Conservation (phyloP, 805 yeast genomes). For the Lipomyces kockii region DNA sequence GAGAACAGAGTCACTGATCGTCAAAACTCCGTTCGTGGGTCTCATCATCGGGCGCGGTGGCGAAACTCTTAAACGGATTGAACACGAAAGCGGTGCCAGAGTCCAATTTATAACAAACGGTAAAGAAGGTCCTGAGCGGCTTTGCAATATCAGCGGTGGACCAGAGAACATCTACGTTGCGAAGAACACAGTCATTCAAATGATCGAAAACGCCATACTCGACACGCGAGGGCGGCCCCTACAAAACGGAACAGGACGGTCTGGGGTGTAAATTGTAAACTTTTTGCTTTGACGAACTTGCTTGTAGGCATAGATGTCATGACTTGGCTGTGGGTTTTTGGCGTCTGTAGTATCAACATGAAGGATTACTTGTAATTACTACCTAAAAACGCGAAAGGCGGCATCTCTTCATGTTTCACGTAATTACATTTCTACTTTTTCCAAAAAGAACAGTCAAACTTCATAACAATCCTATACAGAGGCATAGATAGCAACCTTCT, state of each 20-base stretch:
- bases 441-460: neutral
- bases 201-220: constrained; percentile 32
- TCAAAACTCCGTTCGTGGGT: constrained; percentile 36
- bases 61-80: constrained; percentile 37
- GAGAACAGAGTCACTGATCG: constrained; percentile 27
- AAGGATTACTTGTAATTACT: neutral
- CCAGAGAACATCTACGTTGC: constrained; percentile 26
- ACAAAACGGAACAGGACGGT: constrained; percentile 25
- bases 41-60: constrained; percentile 40
- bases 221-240: constrained; percentile 31
- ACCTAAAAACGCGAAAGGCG: neutral
- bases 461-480: neutral
- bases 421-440: neutral
- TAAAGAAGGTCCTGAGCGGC: constrained; percentile 37
- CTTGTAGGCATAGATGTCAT: neutral
- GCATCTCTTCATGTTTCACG: neutral
- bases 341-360: neutral
- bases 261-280: neutral
- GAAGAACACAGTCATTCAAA: constrained; percentile 19
- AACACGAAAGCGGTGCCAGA: constrained; percentile 35
- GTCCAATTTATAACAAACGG: constrained; percentile 38
- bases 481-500: neutral
- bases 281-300: neutral
- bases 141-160: constrained; percentile 34
- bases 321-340: neutral